Conservation (phyloP, 345 rosid species). For the Rhodamnia rubescens region DNA sequence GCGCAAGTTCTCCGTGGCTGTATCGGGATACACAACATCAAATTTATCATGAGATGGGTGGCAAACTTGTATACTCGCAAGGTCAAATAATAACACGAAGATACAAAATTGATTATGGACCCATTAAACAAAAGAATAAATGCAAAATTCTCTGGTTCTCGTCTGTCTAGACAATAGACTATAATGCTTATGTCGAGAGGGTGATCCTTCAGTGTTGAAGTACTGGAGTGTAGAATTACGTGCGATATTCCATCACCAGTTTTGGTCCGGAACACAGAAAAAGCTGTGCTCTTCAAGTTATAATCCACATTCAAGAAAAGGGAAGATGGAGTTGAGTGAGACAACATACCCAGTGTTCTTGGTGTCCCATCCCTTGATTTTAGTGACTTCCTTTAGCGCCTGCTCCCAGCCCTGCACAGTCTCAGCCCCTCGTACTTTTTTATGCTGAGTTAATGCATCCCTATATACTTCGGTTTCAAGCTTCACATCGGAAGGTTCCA, state of each 20-base stretch:
- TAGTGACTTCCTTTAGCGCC: neutral
- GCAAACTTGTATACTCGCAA: neutral
- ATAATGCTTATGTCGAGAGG: neutral
- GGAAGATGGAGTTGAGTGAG: neutral
- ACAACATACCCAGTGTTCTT: neutral
- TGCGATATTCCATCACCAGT: too few species aligned
- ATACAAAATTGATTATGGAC: neutral
- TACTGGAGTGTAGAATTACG: neutral
- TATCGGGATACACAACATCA: neutral
- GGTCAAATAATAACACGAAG: neutral
- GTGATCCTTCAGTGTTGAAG: neutral
- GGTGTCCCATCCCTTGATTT: neutral
- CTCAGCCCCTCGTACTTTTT: accelerated
- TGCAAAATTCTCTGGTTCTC: neutral
- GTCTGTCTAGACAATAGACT: neutral
- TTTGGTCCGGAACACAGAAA: neutral
- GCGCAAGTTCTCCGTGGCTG: neutral
- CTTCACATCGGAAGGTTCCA: neutral
- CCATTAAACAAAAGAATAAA: neutral
- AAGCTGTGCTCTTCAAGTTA: neutral
- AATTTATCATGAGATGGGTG: neutral
- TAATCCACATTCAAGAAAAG: neutral
- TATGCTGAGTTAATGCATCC: neutral
- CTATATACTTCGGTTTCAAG: accelerated
- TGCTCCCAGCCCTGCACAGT: accelerated